Evolutionary conservation across 1,139 yeast genomes (phyloP), one percentile per base, ranked within the genome.

Genomic region (Tardiomyces blankii): DNA sequence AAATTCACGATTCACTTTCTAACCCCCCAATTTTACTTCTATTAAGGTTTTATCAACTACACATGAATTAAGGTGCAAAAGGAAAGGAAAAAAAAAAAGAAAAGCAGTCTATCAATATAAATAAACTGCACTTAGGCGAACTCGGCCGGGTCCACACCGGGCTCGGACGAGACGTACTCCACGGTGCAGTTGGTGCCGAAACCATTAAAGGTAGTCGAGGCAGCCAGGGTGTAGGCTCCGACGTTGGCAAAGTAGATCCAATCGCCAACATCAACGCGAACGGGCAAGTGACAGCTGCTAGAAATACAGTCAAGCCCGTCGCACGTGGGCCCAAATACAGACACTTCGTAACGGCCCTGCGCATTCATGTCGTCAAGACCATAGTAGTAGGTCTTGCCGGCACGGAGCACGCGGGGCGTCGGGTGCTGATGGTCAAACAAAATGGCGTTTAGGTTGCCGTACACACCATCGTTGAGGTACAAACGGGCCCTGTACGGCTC

Each of bases 291-390:
- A 49, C 77, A 68, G 39, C 69, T 71, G 44, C 72, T 65, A 25
- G 84, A 66, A 48, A 91, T 78, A 63, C 95, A 84, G 64, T 91
- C 98, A 54, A 91, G 72, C 3, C 97, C 96, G 65, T 91, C 98
- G 67, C 98, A 91, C 19, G 97, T 91, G 43, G 97, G 98, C 8
- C 98, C 98, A 97, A 97, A 91, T 49, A 91, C 74, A 18, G 95
- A 60, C 71, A 86, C 55, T 46, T 63, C 65, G 50, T 54, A 53
- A 41, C 42, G 47, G 23, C 50, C 54, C 27, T 42, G 44, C 40
- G 53, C 49, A 38, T 47, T 54, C 19, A 44, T 43, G 33, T 25
- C 41, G 0, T 56, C 50, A 2, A 60, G 43, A 50, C 11, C 46
- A 48, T 46, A 33, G 27, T 45, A 47, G 35, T 67, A 70, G 47